phyloP scores from a whole-genome alignment of 2,329 filamentous ascomycete species.

The Arthrobotrys conoides region DNA sequence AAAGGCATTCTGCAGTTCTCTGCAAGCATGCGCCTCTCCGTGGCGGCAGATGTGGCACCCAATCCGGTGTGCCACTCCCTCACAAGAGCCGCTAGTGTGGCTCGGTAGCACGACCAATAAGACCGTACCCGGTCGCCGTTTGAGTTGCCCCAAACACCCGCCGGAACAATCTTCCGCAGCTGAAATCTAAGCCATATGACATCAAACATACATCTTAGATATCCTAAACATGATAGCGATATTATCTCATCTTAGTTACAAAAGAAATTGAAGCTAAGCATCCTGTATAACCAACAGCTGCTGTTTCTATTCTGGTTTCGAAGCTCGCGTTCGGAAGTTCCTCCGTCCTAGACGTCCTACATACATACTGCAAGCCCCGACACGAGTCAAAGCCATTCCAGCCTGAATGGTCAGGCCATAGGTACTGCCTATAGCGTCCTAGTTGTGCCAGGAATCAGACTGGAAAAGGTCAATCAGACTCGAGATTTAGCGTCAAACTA shows the following conservation, averaged over 20 bases:
- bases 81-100: constrained; percentile 36
- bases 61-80: constrained; percentile 24
- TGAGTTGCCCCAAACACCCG: constrained; percentile 23
- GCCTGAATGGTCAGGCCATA: constrained; percentile 3
- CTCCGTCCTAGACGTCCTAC: too few relatives aligned
- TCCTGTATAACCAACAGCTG: constrained; percentile 21
- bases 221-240: neutral
- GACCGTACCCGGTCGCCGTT: constrained; percentile 45
- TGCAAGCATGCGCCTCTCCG: constrained; percentile 55
- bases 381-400: constrained; percentile 17
- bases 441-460: neutral
- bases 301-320: constrained; percentile 23
- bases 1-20: constrained; percentile 51
- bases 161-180: constrained; percentile 31
- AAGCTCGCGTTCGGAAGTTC: constrained; percentile 47
- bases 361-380: constrained; percentile 8
- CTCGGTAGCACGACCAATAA: constrained; percentile 29
- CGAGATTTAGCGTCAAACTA: constrained; percentile 19
- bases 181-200: constrained; percentile 52
- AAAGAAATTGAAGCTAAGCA: neutral
- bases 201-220: constrained; percentile 33
- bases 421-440: constrained; percentile 3
- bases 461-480: constrained; percentile 9
- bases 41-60: constrained; percentile 46
- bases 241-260: neutral